phyloP scores from a whole-genome alignment of 208 protist species.

The Porcisia deanei region DNA sequence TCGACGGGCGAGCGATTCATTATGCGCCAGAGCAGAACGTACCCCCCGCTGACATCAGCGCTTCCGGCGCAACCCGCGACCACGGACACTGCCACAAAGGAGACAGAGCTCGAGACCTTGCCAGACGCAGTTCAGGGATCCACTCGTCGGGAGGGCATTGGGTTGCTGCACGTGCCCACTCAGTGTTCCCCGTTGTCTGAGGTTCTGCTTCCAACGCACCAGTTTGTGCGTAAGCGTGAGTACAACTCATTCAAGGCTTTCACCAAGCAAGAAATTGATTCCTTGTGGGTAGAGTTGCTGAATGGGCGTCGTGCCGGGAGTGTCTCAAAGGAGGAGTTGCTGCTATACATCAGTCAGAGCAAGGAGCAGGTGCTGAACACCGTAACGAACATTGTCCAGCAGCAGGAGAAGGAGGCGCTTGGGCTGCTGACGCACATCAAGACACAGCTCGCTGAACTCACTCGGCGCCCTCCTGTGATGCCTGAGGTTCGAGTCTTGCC shows the following conservation, averaged over 20 bases:
- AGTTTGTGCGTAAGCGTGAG: conserved; percentile 61
- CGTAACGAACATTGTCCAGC: conserved; percentile 27
- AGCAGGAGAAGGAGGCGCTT: conserved; percentile 40
- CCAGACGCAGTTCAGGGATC: not conserved
- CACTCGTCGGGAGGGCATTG: not conserved
- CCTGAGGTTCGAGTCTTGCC: conserved; percentile 33
- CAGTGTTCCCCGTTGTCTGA: conserved; percentile 29
- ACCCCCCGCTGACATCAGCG: not conserved
- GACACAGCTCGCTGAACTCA: conserved; percentile 21
- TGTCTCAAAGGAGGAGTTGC: conserved; percentile 59
- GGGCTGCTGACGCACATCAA: conserved; percentile 31
- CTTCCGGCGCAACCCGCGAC: not conserved
- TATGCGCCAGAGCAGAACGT: conserved; percentile 16
- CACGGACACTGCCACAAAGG: not conserved
- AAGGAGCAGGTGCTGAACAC: conserved; percentile 37
- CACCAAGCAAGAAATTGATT: conserved; percentile 63
- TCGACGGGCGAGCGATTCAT: conserved; percentile 25
- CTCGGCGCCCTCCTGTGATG: not conserved
- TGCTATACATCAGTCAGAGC: conserved; percentile 34
- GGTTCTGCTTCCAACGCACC: conserved; percentile 45
- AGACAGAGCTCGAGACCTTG: not conserved
- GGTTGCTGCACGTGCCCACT: not conserved
- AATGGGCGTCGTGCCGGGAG: conserved; percentile 39
- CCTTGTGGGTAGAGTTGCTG: conserved; percentile 68
- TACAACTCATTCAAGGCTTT: conserved; percentile 53